A percentile compares a stretch with the other conserved stretches of the same genome.
Conservation (phyloP, 2,329 filamentous ascomycete genomes). For the Chaetomiaceae sp. region DNA sequence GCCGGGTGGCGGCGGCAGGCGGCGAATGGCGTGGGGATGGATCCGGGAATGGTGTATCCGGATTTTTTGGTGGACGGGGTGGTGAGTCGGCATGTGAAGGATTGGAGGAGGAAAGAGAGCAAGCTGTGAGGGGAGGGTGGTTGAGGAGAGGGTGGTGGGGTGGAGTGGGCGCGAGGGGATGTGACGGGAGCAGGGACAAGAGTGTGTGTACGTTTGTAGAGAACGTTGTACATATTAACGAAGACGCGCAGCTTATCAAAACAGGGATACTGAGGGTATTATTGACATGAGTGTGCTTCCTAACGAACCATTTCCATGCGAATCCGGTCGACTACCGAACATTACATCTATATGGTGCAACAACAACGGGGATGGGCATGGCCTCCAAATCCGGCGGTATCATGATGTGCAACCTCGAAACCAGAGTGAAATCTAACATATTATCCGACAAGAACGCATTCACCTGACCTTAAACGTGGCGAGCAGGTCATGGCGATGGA, state of each 20-base stretch:
- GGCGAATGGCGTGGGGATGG: conserved; percentile 40
- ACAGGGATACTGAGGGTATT: too few relatives aligned
- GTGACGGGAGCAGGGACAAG: too few relatives aligned
- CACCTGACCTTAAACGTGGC: conserved; percentile 33
- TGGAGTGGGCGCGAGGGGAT: too few relatives aligned
- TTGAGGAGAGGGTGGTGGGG: neutral
- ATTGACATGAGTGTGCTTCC: too few relatives aligned
- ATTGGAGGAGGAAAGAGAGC: conserved; percentile 28
- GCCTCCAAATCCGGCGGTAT: neutral
- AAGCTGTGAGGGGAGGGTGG: conserved; percentile 16
- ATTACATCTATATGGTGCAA: too few relatives aligned
- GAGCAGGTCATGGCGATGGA: conserved; percentile 67
- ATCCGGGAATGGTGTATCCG: conserved; percentile 46
- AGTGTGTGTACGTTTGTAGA: too few relatives aligned
- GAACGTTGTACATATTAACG: too few relatives aligned
- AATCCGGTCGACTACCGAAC: too few relatives aligned
- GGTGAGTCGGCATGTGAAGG: conserved; percentile 36
- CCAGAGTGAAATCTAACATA: neutral
- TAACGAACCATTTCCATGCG: too few relatives aligned
- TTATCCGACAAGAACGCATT: neutral
- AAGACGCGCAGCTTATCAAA: too few relatives aligned
- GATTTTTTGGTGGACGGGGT: conserved; percentile 40
- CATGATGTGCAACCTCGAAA: neutral
- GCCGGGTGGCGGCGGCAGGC: conserved; percentile 50
- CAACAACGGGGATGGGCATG: too few relatives aligned